Evolutionary conservation across 805 yeast species (phyloP), one percentile per base, ranked within the genome.

Genomic region (Metschnikowia lachancei): DNA sequence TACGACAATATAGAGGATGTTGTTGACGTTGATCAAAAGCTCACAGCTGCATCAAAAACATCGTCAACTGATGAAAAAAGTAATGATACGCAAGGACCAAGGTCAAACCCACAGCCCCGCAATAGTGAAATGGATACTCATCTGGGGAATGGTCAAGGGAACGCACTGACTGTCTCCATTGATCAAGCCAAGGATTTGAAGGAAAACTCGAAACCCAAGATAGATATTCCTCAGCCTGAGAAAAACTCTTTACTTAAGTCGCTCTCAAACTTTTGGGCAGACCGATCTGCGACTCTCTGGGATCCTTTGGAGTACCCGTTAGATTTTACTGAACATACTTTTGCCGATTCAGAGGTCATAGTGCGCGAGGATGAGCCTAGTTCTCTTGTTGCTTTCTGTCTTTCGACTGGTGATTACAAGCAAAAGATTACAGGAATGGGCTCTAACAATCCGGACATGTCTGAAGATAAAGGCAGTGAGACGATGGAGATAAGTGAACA

Each of bases 281-380:
- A 94, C 66, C 72, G 99, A 58, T 87, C 98, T 1, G 94, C 97
- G 0, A 85, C 95, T 1, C 75, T 94, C 17, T 95, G 98, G 98
- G 90, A 87, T 54, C 95, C 97, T 0, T 70, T 94, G 29, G 84
- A 80, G 16, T 91, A 90, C 64, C 96, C 98, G 1, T 72, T 91
- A 45, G 76, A 69, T 34, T 77, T 90, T 0, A 77, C 85, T 0
- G 98, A 94, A 60, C 98, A 94, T 62, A 80, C 92, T 1, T 94
- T 94, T 70, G 89, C 88, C 16, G 98, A 95, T 60, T 87, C 95
- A 7, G 89, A 87, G 63, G 96, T 94, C 17, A 83, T 94, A 47
- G 92, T 94, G 9, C 72, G 99, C 41, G 99, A 94, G 58, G 97
- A 89, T 63, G 99, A 94, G 62, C 99, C 98, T 9, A 85, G 95